Evolutionary conservation across 2,329 filamentous ascomycete species (phyloP).

Genomic region (Leptographium procerum): DNA sequence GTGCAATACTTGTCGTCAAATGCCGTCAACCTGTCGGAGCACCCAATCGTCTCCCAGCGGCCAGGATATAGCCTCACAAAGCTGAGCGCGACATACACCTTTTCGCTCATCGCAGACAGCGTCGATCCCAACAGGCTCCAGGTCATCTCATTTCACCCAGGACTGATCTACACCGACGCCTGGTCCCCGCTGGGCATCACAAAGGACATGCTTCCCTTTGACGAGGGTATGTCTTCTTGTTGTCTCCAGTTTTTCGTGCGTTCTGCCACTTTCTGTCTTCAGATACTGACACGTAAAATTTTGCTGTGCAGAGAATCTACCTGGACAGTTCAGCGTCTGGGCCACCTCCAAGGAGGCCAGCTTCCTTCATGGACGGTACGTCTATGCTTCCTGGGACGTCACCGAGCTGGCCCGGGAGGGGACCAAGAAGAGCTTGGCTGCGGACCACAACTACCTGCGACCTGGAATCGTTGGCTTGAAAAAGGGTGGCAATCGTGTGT

Average conservation of each 20-base stretch:
- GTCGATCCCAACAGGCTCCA: constrained; percentile 11
- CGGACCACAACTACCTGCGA: constrained; percentile 12
- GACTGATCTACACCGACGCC: constrained; percentile 7
- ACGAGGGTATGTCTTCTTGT: background rate
- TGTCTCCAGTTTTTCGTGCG: background rate
- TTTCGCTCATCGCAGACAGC: constrained; percentile 14
- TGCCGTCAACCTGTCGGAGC: constrained; percentile 9
- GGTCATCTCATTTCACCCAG: constrained; percentile 16
- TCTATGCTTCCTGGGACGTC: constrained; percentile 31
- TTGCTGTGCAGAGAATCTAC: constrained; percentile 1
- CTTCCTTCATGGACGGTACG: constrained; percentile 27
- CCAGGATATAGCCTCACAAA: constrained; percentile 15
- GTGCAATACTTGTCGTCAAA: constrained; percentile 6
- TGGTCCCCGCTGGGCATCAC: constrained; percentile 1
- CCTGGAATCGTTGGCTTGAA: constrained; percentile 5
- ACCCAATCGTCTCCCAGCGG: constrained; percentile 12
- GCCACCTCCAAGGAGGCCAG: constrained; percentile 23
- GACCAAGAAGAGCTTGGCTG: constrained; percentile 7
- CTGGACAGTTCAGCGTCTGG: constrained; percentile 27
- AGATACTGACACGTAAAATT: background rate
- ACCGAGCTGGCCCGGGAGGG: constrained; percentile 21
- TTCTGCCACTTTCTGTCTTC: background rate
- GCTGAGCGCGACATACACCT: constrained; percentile 9
- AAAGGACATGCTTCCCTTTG: constrained; percentile 5
- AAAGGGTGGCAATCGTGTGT: background rate